Evolutionary conservation across 2,329 filamentous ascomycete species (phyloP), one percentile per base, ranked within the genome.

Genomic region (Alternaria panax): DNA sequence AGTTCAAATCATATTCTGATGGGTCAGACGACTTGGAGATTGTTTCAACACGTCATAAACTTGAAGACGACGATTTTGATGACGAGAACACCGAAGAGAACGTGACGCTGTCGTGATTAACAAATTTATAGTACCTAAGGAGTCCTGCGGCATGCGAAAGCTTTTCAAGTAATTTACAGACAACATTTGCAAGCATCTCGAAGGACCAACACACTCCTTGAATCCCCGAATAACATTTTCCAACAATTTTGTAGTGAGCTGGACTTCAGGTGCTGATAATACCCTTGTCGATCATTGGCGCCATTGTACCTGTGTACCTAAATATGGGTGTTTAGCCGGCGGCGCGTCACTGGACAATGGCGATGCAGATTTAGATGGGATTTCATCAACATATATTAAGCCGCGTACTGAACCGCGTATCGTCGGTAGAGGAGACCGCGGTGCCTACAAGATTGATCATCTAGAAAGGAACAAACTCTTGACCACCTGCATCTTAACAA

Each of bases 371-470:
- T 52, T 27, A 59, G 22, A 63, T 58, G 36, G 46, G 45, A 57
- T 22, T 55, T 63, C 52, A 63, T 65, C 41, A 60, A 52, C 9
- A 28, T 18, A 65, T 43, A 65, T 61, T 65, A 52, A 38, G 52
- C 51, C 54, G 55, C 63, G 55, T 59, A 63, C 57, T 50, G 48
- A 28, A 51, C 24, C 55, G 32, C 43, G 9, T 36, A 12, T 24
- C 9, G 5, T 52, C 51, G 42, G 41, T 54, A 48, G 24, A 51
- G 51, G 22, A 54, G 27, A 12, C 22, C 28, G 5, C 45, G 28
- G 20, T 12, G 22, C 34, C 53, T 24, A 46, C 27, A 46, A 30
- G n/a, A 48, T 36, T 36, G 45, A 48, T 30, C 30, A 8, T 45
- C 36, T 57, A 40, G 45, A 47, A 20, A 57, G n/a, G 12, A 22